These are phyloP conservation scores for Epichloe amarillans DNA, from an alignment of 2,329 filamentous ascomycete species.

Conservation along the genomic window DNA sequence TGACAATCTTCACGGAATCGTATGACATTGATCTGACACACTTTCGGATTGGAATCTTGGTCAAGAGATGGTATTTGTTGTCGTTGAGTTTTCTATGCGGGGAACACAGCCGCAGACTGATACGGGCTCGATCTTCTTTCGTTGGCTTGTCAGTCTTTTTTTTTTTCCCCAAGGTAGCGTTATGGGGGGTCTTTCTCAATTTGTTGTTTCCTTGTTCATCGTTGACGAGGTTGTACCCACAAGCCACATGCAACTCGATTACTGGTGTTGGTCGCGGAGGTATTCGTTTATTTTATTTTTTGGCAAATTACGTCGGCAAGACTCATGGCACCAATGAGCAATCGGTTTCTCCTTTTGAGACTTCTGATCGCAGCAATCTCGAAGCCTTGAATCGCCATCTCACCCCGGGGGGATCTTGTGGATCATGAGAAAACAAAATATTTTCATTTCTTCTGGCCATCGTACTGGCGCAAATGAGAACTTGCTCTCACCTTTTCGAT, in stretches of 20 bases:
- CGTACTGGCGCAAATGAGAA: background rate
- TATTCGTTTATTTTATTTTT: background rate
- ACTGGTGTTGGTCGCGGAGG: background rate
- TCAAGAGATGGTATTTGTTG: conserved; percentile 1
- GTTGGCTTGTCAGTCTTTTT: background rate
- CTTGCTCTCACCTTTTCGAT: background rate
- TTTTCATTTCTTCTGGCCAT: background rate
- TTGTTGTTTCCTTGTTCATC: background rate
- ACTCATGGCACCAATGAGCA: background rate
- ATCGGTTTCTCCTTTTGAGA: background rate
- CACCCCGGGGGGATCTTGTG: background rate
- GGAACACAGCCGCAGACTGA: background rate
- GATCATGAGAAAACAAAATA: background rate
- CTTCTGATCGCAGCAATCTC: background rate
- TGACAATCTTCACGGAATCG: background rate
- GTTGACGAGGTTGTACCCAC: background rate
- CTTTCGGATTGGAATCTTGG: background rate
- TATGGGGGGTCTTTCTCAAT: background rate
- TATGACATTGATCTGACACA: background rate
- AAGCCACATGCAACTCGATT: background rate
- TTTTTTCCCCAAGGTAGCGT: background rate
- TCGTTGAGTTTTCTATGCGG: background rate
- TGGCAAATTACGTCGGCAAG: background rate
- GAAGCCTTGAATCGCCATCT: background rate
- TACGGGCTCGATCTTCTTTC: background rate